Percentiles rank a stretch among this genome's conserved stretches.
phyloP scores from a whole-genome alignment of 306 rosid species.

The Gynostemma pentaphyllum region DNA sequence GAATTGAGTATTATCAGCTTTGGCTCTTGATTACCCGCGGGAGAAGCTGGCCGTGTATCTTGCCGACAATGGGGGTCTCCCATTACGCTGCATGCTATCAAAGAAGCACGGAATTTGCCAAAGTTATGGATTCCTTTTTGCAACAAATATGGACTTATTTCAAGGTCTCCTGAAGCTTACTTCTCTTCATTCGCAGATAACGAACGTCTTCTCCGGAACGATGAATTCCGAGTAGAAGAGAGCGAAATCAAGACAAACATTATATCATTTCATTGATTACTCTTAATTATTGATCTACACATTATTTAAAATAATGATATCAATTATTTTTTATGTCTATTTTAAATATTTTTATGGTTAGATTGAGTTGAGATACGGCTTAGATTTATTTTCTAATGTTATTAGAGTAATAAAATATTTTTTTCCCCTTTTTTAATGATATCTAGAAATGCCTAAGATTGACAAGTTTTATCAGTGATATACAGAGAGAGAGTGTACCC shows the following conservation, averaged over 20 bases:
- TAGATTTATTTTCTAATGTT: too few relatives aligned
- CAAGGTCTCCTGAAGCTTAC: slow-evolving; percentile 50
- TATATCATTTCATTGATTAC: too few relatives aligned
- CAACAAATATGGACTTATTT: slow-evolving; percentile 22
- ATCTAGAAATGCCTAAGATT: too few relatives aligned
- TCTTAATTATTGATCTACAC: too few relatives aligned
- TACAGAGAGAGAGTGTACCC: too few relatives aligned
- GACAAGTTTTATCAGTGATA: too few relatives aligned
- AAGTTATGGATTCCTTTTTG: slow-evolving; percentile 59
- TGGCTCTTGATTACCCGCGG: slow-evolving; percentile 61
- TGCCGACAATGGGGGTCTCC: slow-evolving; percentile 57
- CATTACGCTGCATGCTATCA: slow-evolving; percentile 37
- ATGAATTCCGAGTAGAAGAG: slow-evolving; percentile 14
- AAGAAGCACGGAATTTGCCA: slow-evolving; percentile 43
- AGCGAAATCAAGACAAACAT: neutral
- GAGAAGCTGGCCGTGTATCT: slow-evolving; percentile 60
- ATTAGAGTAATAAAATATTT: too few relatives aligned
- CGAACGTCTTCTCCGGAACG: slow-evolving; percentile 12
- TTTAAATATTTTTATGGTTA: too few relatives aligned
- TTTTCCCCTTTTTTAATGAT: too few relatives aligned
- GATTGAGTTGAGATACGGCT: too few relatives aligned
- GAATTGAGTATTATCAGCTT: slow-evolving; percentile 62
- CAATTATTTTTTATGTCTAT: too few relatives aligned
- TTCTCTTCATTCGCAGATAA: slow-evolving; percentile 24
- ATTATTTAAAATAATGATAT: too few relatives aligned